A percentile compares a stretch with the other conserved stretches of the same genome.
Conservation (phyloP, 805 yeast species). For the Danielozyma ontarioensis region DNA sequence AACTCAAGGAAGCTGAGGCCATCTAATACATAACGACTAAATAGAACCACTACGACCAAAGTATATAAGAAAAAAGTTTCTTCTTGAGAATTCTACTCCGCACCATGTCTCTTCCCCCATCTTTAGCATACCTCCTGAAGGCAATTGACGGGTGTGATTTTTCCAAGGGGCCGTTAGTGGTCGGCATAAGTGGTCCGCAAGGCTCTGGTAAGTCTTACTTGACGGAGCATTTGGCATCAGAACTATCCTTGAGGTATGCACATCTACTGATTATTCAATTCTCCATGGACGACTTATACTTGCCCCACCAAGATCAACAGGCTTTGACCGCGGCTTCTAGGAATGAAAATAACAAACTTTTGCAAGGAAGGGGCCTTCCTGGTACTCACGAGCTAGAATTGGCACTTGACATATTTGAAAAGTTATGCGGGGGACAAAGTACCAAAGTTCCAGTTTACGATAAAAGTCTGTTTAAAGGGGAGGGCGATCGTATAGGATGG, state of each 20-base stretch:
- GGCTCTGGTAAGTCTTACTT: slow-evolving; percentile 73
- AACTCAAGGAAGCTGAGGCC: slow-evolving; percentile 73
- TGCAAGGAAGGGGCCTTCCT: slow-evolving; percentile 83
- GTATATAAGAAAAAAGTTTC: too few species aligned
- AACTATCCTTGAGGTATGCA: slow-evolving; percentile 32
- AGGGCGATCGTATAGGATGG: slow-evolving; percentile 72
- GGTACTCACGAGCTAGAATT: slow-evolving; percentile 82
- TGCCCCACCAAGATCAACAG: slow-evolving; percentile 58
- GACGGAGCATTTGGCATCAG: slow-evolving; percentile 34
- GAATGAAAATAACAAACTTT: slow-evolving; percentile 43
- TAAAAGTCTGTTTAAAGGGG: slow-evolving; percentile 64
- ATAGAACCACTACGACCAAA: too few species aligned
- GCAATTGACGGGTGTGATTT: slow-evolving; percentile 19
- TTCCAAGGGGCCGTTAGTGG: slow-evolving; percentile 37
- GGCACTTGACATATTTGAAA: slow-evolving; percentile 29
- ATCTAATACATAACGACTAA: slow-evolving; percentile 29
- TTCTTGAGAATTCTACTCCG: background rate
- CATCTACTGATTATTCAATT: slow-evolving; percentile 39
- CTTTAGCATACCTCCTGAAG: slow-evolving; percentile 26
- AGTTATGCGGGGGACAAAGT: slow-evolving; percentile 5
- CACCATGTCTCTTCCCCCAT: background rate
- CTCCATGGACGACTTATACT: slow-evolving; percentile 85
- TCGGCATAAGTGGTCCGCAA: slow-evolving; percentile 68
- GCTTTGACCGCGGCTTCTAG: slow-evolving; percentile 30
- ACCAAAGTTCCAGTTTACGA: slow-evolving; percentile 64